A percentile compares a stretch with the other conserved stretches of the same genome.
Evolutionary conservation across 2,329 filamentous ascomycete species (phyloP).

Genomic region (Neonectria hederae): DNA sequence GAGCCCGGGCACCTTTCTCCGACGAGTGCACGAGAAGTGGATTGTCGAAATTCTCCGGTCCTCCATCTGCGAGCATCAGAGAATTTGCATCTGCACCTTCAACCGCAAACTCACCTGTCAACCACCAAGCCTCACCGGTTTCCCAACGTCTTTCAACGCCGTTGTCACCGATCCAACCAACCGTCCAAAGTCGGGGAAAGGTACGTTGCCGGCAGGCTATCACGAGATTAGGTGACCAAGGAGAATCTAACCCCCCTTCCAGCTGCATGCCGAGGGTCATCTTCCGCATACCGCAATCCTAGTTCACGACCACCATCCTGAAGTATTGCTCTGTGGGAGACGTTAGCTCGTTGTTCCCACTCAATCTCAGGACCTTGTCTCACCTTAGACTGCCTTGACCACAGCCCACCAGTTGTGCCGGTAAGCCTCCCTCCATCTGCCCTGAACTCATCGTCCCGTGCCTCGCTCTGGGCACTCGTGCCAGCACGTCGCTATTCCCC

Average conservation of each 20-base stretch:
- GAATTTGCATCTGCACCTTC: slow-evolving; percentile 14
- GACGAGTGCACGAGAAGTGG: slow-evolving; percentile 29
- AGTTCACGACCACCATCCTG: slow-evolving; percentile 53
- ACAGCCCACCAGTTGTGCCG: slow-evolving; percentile 54
- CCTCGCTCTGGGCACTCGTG: slow-evolving; percentile 35
- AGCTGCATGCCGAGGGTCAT: slow-evolving; percentile 51
- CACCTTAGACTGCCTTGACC: slow-evolving; percentile 57
- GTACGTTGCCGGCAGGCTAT: slow-evolving; percentile 37
- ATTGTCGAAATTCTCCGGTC: slow-evolving; percentile 22
- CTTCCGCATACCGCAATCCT: slow-evolving; percentile 50
- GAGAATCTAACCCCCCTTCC: slow-evolving; percentile 42
- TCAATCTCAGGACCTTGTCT: slow-evolving; percentile 56
- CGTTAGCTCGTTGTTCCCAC: slow-evolving; percentile 73
- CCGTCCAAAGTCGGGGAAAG: slow-evolving; percentile 33
- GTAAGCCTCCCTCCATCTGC: slow-evolving; percentile 57
- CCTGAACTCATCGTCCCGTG: slow-evolving; percentile 36
- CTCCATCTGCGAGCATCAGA: slow-evolving; percentile 10
- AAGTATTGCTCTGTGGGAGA: slow-evolving; percentile 64
- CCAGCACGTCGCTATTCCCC: slow-evolving; percentile 40
- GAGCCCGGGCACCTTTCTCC: slow-evolving; percentile 20
- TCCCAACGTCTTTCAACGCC: slow-evolving; percentile 12
- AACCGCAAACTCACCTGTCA: slow-evolving; percentile 4
- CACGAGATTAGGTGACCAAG: slow-evolving; percentile 24
- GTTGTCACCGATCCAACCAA: not conserved
- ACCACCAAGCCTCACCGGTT: slow-evolving; percentile 17